These are phyloP conservation scores for Fusarium secorum DNA, from an alignment of 2,329 filamentous ascomycete species.

Conservation along the genomic window DNA sequence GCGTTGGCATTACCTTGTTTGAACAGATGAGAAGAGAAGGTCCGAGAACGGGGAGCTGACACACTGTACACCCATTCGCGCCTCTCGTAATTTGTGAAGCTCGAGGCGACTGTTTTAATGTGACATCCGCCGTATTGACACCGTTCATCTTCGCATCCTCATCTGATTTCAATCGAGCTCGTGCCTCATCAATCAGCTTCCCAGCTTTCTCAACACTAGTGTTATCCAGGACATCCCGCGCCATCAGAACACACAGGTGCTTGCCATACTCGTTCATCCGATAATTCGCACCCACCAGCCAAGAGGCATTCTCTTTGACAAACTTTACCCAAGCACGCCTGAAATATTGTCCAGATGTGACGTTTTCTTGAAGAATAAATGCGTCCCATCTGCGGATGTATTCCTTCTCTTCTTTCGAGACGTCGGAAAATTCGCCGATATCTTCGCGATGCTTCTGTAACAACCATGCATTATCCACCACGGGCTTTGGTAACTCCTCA, in stretches of 20 bases:
- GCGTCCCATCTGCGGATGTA: constrained; percentile 67
- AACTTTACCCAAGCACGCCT: constrained; percentile 62
- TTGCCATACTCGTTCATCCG: constrained; percentile 64
- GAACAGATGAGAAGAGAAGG: constrained; percentile 58
- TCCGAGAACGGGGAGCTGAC: constrained; percentile 57
- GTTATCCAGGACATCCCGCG: constrained; percentile 57
- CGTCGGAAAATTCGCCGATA: constrained; percentile 64
- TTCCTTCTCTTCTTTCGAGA: constrained; percentile 62
- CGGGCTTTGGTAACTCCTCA: constrained; percentile 54
- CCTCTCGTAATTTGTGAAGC: constrained; percentile 52
- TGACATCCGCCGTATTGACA: constrained; percentile 18
- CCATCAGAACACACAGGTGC: constrained; percentile 60
- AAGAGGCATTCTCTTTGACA: constrained; percentile 57
- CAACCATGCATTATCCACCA: constrained; percentile 61
- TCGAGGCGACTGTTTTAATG: constrained; percentile 43
- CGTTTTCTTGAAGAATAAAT: constrained; percentile 59
- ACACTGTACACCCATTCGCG: constrained; percentile 56
- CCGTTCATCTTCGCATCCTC: constrained; percentile 12
- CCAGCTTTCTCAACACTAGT: constrained; percentile 54
- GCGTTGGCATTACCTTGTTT: constrained; percentile 54
- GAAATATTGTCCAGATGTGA: constrained; percentile 62
- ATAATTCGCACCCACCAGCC: constrained; percentile 58
- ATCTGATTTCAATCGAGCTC: constrained; percentile 38
- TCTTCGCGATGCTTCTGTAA: constrained; percentile 67
- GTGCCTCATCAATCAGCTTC: constrained; percentile 53